phyloP scores from a whole-genome alignment of 805 yeast genomes.

The Candida lessepsii region DNA sequence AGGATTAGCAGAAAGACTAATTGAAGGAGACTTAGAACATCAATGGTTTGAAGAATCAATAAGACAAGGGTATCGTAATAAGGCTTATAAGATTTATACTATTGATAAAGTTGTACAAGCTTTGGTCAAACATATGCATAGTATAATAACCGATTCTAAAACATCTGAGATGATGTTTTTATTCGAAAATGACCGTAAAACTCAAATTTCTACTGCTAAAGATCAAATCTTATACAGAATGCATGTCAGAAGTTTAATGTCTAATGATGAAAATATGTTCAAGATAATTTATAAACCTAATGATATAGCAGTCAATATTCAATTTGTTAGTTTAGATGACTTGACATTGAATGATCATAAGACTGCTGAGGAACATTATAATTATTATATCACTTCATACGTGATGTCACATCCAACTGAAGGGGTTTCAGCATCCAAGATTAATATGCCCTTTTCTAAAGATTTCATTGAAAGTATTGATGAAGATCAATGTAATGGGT shows the following conservation, averaged over 20 bases:
- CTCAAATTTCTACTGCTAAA: constrained; percentile 66
- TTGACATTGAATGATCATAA: constrained; percentile 71
- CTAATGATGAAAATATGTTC: constrained; percentile 87
- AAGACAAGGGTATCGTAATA: constrained; percentile 92
- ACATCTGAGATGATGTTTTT: constrained; percentile 77
- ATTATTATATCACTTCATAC: constrained; percentile 89
- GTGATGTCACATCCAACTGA: constrained; percentile 97
- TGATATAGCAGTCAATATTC: constrained; percentile 58
- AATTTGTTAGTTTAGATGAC: constrained; percentile 85
- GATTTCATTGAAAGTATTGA: constrained; percentile 53
- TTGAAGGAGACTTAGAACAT: constrained; percentile 89
- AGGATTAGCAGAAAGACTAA: constrained; percentile 66
- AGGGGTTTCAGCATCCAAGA: constrained; percentile 77
- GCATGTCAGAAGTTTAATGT: constrained; percentile 78
- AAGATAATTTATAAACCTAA: constrained; percentile 69
- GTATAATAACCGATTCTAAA: constrained; percentile 73
- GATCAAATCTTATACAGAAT: constrained; percentile 89
- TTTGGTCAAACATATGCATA: constrained; percentile 75
- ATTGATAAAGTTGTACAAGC: constrained; percentile 86
- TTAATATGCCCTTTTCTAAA: constrained; percentile 77
- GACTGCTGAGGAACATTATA: constrained; percentile 80
- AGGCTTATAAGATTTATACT: constrained; percentile 89
- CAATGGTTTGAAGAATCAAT: constrained; percentile 93
- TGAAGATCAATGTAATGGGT: constrained; percentile 60
- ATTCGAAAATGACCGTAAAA: constrained; percentile 77